Percentiles rank a stretch among this genome's conserved stretches.
Conservation (phyloP, 2,329 filamentous ascomycete genomes). For the Exserohilum rostratum region DNA sequence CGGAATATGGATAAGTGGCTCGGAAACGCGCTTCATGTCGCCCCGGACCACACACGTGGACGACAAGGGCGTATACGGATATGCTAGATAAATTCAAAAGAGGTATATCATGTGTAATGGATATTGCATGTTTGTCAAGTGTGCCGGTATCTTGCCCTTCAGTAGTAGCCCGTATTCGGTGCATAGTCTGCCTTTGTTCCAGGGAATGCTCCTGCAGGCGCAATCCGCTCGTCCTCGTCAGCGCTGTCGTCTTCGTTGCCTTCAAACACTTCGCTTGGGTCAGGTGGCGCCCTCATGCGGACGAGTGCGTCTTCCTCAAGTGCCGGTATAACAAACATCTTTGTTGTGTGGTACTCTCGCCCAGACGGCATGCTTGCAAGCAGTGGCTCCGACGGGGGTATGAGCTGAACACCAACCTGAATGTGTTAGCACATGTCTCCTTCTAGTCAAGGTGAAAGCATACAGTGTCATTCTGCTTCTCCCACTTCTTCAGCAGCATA, state of each 20-base stretch:
- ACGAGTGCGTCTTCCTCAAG: constrained; percentile 69
- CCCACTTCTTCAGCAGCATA: constrained; percentile 88
- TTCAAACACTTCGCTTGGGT: constrained; percentile 53
- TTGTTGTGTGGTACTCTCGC: constrained; percentile 79
- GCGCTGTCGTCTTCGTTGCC: constrained; percentile 46
- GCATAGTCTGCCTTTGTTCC: constrained; percentile 43
- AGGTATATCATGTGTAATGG: not conserved
- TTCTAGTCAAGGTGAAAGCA: constrained; percentile 36
- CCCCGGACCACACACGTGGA: too few species aligned
- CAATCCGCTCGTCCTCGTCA: constrained; percentile 42
- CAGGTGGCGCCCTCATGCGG: constrained; percentile 63
- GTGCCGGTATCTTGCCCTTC: constrained; percentile 8
- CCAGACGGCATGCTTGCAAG: constrained; percentile 84
- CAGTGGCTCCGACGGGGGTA: constrained; percentile 74
- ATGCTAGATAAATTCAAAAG: too few species aligned
- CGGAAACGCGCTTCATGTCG: too few species aligned
- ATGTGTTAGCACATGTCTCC: not conserved
- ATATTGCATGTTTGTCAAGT: not conserved
- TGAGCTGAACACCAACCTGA: constrained; percentile 77
- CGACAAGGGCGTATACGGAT: too few species aligned
- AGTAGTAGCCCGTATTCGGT: constrained; percentile 41
- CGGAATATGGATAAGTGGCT: too few species aligned
- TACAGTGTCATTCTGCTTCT: constrained; percentile 90
- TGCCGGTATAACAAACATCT: constrained; percentile 68
- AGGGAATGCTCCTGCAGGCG: constrained; percentile 46